Evolutionary conservation across 495 filamentous ascomycete species (phyloP).

Genomic region (Penicillium psychrofluorescens): DNA sequence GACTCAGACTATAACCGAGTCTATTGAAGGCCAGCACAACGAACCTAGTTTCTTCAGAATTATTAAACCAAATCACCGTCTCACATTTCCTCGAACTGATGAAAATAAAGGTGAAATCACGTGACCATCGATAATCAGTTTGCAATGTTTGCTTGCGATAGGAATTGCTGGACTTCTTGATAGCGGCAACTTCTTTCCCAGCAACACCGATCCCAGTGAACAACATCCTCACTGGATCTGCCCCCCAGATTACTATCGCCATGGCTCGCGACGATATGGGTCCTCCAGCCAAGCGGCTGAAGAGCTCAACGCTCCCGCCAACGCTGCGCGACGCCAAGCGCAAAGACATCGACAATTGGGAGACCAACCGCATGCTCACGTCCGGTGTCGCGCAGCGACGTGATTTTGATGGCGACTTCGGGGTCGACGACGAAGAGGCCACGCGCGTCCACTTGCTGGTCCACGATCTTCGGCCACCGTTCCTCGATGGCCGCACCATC

Average conservation of each 20-base stretch:
- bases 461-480: constrained; percentile 91
- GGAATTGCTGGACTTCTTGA: not conserved
- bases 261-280: constrained; percentile 34
- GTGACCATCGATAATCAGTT: constrained; percentile 17
- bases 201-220: too few species aligned
- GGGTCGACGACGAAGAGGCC: constrained; percentile 85
- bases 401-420: constrained; percentile 71
- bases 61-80: too few species aligned
- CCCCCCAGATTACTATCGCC: not conserved
- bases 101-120: not conserved
- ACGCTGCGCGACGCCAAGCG: constrained; percentile 56
- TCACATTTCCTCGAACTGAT: not conserved
- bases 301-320: constrained; percentile 29
- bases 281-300: constrained; percentile 38
- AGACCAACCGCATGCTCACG: constrained; percentile 96
- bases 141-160: constrained; percentile 15
- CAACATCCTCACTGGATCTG: too few species aligned
- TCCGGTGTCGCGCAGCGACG: constrained; percentile 89
- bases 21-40: too few species aligned
- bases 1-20: too few species aligned
- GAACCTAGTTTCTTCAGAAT: too few species aligned
- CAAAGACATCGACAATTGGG: constrained; percentile 95
- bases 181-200: not conserved
- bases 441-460: constrained; percentile 87
- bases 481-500: constrained; percentile 87